phyloP scores from a whole-genome alignment of 164 flowering plant species.

The Houttuynia cordata region DNA sequence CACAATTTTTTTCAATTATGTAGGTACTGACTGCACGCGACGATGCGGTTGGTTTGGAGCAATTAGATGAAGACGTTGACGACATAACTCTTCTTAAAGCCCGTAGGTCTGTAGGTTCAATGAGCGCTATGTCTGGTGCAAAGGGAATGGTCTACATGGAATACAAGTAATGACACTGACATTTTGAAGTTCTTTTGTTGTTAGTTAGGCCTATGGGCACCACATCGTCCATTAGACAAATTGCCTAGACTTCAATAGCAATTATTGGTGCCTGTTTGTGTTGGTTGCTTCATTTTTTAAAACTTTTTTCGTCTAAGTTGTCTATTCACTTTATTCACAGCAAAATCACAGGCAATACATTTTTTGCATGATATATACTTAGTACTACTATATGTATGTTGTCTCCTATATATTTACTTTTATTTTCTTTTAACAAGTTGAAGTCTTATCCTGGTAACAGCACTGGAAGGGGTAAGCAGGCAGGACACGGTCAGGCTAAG shows the following conservation, averaged over 20 bases:
- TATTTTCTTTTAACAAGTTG: background rate
- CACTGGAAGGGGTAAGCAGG: conserved; percentile 36
- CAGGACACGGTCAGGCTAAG: conserved; percentile 44
- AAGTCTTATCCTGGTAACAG: conserved; percentile 24
- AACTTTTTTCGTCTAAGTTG: too few relatives aligned
- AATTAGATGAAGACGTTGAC: conserved; percentile 81
- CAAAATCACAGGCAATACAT: background rate
- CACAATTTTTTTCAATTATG: conserved; percentile 3
- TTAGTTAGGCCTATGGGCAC: background rate
- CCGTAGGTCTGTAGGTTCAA: conserved; percentile 55
- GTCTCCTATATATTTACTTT: too few relatives aligned
- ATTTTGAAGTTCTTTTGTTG: background rate
- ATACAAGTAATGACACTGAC: conserved; percentile 36
- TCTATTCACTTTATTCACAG: background rate
- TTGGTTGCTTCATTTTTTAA: background rate
- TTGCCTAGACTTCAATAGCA: background rate
- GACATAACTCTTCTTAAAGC: conserved; percentile 69
- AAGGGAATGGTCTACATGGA: conserved; percentile 88
- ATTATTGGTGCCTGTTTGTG: too few relatives aligned
- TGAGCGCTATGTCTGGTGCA: conserved; percentile 96
- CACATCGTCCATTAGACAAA: background rate
- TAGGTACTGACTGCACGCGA: conserved; percentile 85
- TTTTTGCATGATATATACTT: background rate
- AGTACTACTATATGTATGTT: background rate
- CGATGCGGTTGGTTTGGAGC: conserved; percentile 81